Evolutionary conservation across 2,329 filamentous ascomycete species (phyloP).

Genomic region (Fusarium liriodendri): DNA sequence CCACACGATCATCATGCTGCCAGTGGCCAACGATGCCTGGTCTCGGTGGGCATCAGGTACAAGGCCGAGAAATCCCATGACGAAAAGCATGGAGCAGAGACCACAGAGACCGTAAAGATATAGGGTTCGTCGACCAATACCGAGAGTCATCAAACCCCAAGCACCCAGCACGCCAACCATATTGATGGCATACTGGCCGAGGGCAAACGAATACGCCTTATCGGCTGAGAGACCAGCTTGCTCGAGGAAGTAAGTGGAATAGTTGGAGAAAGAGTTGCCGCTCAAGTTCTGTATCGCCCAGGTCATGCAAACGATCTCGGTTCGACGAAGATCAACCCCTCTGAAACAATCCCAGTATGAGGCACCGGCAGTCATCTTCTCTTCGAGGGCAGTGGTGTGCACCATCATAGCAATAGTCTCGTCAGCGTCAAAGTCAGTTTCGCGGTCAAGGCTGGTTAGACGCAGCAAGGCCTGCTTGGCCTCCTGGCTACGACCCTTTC

Average conservation of each 20-base stretch:
- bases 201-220: conserved; percentile 68
- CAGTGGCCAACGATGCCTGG: conserved; percentile 78
- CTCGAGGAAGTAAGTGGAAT: conserved; percentile 72
- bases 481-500: conserved; percentile 71
- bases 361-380: conserved; percentile 78
- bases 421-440: conserved; percentile 81
- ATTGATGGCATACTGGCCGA: conserved; percentile 76
- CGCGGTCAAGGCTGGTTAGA: conserved; percentile 70
- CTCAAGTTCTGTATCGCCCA: conserved; percentile 74
- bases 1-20: conserved; percentile 87
- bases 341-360: conserved; percentile 87
- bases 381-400: conserved; percentile 85
- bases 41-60: conserved; percentile 70
- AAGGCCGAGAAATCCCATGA: conserved; percentile 86
- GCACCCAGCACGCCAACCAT: conserved; percentile 85
- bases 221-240: conserved; percentile 66
- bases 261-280: conserved; percentile 73
- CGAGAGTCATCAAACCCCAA: conserved; percentile 82
- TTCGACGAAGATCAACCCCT: conserved; percentile 81
- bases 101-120: conserved; percentile 81
- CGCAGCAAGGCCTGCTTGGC: conserved; percentile 75
- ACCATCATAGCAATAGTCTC: conserved; percentile 94
- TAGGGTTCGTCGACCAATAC: conserved; percentile 79
- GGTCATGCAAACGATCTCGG: conserved; percentile 74
- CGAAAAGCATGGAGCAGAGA: conserved; percentile 80